Percentiles rank a stretch among this genome's conserved stretches.
These are phyloP conservation scores for Fagus sylvatica DNA, from an alignment of 306 rosid species.

Conservation along the genomic window DNA sequence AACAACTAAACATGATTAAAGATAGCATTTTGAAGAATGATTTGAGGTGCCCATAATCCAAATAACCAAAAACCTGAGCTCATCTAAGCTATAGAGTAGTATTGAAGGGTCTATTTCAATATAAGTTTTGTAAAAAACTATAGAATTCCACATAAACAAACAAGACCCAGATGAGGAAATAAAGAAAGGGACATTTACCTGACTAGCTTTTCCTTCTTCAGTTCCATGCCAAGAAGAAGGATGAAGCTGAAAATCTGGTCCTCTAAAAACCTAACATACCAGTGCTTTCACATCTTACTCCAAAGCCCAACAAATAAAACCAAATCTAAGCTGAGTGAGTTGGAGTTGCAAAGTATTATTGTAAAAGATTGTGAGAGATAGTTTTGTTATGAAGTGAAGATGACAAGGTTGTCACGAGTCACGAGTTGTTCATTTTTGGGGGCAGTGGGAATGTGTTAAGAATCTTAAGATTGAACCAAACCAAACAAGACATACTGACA, in stretches of 20 bases:
- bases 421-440: background rate
- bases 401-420: background rate
- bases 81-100: constrained; percentile 5
- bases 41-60: background rate
- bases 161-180: background rate
- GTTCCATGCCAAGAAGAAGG: constrained; percentile 45
- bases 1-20: background rate
- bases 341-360: background rate
- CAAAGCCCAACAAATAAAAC: background rate
- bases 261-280: constrained; percentile 37
- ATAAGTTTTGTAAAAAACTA: constrained; percentile 3
- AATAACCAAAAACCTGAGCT: background rate
- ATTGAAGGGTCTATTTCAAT: background rate
- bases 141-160: background rate
- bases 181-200: constrained; percentile 40
- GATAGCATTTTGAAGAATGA: background rate
- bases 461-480: background rate
- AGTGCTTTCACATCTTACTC: background rate
- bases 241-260: constrained; percentile 21
- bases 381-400: background rate
- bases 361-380: background rate
- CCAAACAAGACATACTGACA: background rate
- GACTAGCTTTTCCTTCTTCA: constrained; percentile 74
- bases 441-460: background rate
- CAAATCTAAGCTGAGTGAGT: constrained; percentile 23